Base-by-base conservation (phyloP, 2,329 filamentous ascomycete genomes). In the Pseudogymnoascus sp. region DNA sequence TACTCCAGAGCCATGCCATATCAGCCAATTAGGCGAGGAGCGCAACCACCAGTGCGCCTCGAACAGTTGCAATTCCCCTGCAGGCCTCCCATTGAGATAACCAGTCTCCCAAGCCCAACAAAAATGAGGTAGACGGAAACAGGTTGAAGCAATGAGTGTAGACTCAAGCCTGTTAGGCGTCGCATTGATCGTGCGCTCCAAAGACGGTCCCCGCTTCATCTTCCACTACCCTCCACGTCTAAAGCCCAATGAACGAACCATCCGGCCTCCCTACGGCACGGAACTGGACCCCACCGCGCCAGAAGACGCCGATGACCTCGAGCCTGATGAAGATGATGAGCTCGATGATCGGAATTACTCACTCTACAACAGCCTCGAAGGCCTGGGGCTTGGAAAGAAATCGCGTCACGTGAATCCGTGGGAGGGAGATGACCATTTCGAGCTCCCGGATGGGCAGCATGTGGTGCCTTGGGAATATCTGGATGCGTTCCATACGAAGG, bases 191-290 rank as follows among this genome's bases (percentile, higher is more conserved):
- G 70, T 74, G 40, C 68, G 89, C 67, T 90, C 89, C 35, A 86
- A 88, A 67, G 88, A 90, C 69, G 91, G 91, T 15, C 89, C 91
- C 29, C 85, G 87, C 67, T 88, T 95, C 70, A 88, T 95, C 70
- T 96, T 93, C 75, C 90, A 96, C 75, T 95, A 95, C 71, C 91
- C 91, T n/a, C 82, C 87, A 69, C 76, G 78, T 70, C 75, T 80
- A 67, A 75, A 78, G 63, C 73, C 73, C 35, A 68, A 75, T 40
- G 71, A 75, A 63, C 70, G 74, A 21, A 65, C 69, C 33, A 61
- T 66, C 11, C 65, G 67, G 44, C 63, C 64, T 11, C 65, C 70
- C 46, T 72, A 71, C 38, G 71, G 72, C 26, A 74, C 73, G 29
- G 69, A 76, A 64, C 64, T 76, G 40, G 66, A 74, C 67, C 61